Base-by-base conservation (phyloP, 768 basidiomycete genomes). In the Trametes gibbosa region DNA sequence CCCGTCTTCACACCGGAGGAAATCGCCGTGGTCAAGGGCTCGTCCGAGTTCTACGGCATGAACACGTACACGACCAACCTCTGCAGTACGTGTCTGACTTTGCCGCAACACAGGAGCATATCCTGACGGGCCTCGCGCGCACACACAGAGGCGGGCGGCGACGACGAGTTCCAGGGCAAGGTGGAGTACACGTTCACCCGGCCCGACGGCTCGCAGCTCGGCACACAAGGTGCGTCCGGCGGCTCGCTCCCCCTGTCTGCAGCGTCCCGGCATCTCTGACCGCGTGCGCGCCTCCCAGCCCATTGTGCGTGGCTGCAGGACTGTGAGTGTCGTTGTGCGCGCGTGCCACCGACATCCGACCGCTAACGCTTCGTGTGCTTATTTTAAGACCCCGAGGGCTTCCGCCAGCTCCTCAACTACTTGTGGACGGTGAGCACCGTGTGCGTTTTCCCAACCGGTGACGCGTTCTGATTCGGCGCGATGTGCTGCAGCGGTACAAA, bases 41-140 rank as follows among this genome's bases (percentile, higher is more conserved):
- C 85, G 16, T 84, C 85, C 4, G 87, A 86, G 65, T 88, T 87
- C 70, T 87, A 86, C 66, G 86, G 85, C 56, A 87, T 87, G 84
- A 88, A 87, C 71, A 86, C 86, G 2, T 88, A 88, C 70, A 86
- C 86, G 12, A 87, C 85, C 23, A 84, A 86, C 67, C 79, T 88
- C 41, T 70, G 70, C 66, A 71, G 71, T 73, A 52, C 47, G 70
- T 69, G 5, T 24, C 34, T 24, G 29, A 40, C 40, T 5, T 39
- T 21, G 24, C 13, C 23, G 25, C 19, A 21, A 34, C 23, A 12
- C 39, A n/a, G n/a, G n/a, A n/a, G n/a, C n/a, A n/a, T n/a, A 37
- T 23, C 1, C 46, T 45, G 49, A 41, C 19, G 40, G 48, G 58
- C 24, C 23, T 24, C 13, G 42, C n/a, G 16, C 29, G 24, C 39